Percentiles rank a stretch among this genome's conserved stretches.
Conservation (phyloP, 352 stramenopile species). For the Lagenidium giganteum region DNA sequence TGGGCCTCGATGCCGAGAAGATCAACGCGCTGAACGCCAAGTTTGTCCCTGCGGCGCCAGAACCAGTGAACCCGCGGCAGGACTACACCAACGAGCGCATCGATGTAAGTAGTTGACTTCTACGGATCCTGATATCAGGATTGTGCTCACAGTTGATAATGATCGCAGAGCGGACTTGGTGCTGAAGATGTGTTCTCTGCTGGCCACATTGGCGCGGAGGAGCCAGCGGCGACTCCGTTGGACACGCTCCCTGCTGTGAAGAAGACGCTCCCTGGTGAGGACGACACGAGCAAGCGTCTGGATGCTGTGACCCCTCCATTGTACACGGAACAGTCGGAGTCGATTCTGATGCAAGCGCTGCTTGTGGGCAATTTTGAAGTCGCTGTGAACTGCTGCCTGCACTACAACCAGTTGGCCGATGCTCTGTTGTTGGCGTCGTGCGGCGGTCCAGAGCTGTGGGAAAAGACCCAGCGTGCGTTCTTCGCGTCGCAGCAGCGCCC, state of each 20-base stretch:
- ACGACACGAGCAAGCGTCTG: constrained; percentile 72
- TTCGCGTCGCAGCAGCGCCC: constrained; percentile 89
- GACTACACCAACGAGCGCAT: constrained; percentile 58
- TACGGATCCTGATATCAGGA: neutral
- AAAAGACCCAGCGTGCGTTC: constrained; percentile 94
- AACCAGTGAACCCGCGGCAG: constrained; percentile 13
- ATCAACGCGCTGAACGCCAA: constrained; percentile 86
- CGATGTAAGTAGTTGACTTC: constrained; percentile 43
- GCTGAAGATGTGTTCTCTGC: constrained; percentile 78
- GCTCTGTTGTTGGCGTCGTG: constrained; percentile 92
- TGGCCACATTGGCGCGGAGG: constrained; percentile 24
- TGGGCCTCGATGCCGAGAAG: constrained; percentile 92
- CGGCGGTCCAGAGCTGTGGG: constrained; percentile 93
- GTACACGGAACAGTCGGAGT: constrained; percentile 89
- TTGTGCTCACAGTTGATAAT: neutral
- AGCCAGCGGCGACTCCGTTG: constrained; percentile 8
- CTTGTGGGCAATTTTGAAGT: constrained; percentile 98
- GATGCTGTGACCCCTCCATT: constrained; percentile 55
- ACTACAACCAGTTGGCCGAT: constrained; percentile 95
- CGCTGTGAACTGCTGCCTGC: constrained; percentile 96
- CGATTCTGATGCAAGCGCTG: constrained; percentile 92
- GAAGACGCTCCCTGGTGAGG: constrained; percentile 37
- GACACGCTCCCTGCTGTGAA: constrained; percentile 32
- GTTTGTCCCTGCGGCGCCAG: constrained; percentile 51
- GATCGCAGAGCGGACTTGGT: constrained; percentile 42